Conservation (phyloP, 768 basidiomycete species). For the Lentinula edodes region DNA sequence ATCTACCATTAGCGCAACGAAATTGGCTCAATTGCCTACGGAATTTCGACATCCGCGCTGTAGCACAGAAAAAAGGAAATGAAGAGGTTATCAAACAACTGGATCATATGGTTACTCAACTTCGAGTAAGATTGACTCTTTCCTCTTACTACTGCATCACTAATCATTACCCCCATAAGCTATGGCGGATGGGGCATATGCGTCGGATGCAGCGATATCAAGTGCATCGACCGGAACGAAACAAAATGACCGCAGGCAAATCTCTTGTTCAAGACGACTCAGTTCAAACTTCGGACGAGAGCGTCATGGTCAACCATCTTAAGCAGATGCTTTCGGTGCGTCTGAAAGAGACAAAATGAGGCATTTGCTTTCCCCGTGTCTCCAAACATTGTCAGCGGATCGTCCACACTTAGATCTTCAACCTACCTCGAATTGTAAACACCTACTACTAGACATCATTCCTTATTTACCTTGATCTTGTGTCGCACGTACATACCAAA, state of each 20-base stretch:
- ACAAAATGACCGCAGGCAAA: slow-evolving; percentile 7
- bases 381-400: not conserved
- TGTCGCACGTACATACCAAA: no score
- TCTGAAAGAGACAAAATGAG: slow-evolving; percentile 18
- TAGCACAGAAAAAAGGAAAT: not conserved
- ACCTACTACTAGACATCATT: no score
- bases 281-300: not conserved
- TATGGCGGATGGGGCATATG: slow-evolving; percentile 8
- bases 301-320: not conserved
- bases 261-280: slow-evolving; percentile 2
- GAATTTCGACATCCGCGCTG: slow-evolving; percentile 3
- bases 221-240: not conserved
- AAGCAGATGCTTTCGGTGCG: slow-evolving; percentile 3
- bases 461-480: no score
- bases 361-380: not conserved
- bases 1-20: slow-evolving; percentile 9
- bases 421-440: no score
- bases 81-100: not conserved
- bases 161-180: not conserved
- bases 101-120: slow-evolving; percentile 4
- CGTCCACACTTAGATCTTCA: no score
- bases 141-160: not conserved
- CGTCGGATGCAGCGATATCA: slow-evolving; percentile 7
- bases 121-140: not conserved
- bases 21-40: slow-evolving; percentile 8